Conservation (phyloP, 768 basidiomycete genomes). For the Leccinum boreale region DNA sequence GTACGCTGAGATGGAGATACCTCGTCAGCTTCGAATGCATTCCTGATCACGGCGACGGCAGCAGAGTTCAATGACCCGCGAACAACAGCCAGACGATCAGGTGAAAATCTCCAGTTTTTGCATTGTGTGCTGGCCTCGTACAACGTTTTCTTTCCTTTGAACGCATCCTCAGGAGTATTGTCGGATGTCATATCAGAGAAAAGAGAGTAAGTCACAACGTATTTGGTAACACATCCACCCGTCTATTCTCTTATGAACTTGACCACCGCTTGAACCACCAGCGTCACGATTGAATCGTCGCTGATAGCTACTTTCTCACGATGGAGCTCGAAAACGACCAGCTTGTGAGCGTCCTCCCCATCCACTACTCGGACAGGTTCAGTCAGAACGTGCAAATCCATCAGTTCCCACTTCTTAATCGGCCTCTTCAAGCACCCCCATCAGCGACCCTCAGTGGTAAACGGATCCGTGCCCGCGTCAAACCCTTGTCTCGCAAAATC, state of each 20-base stretch:
- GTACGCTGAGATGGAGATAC: conserved; percentile 38
- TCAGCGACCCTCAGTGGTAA: conserved; percentile 72
- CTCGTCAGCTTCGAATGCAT: conserved; percentile 76
- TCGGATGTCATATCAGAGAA: not conserved
- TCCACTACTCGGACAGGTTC: conserved; percentile 65
- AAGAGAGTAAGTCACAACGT: not conserved
- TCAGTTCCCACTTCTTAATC: conserved; percentile 74
- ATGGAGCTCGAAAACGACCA: conserved; percentile 46
- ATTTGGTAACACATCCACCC: not conserved
- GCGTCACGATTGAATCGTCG: not conserved
- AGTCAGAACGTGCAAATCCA: conserved; percentile 69
- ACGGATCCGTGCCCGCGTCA: conserved; percentile 69
- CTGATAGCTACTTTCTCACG: conserved; percentile 15
- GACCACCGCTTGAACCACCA: not conserved
- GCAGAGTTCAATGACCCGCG: conserved; percentile 68
- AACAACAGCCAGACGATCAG: conserved; percentile 54
- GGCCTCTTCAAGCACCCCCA: conserved; percentile 74
- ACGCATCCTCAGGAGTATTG: not conserved
- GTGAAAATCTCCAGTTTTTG: conserved; percentile 87
- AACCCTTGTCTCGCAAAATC: conserved; percentile 55
- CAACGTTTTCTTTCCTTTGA: conserved; percentile 36
- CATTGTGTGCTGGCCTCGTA: conserved; percentile 82
- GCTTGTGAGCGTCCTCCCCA: conserved; percentile 64
- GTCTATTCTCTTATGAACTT: too few species aligned
- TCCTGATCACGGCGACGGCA: conserved; percentile 73